Conservation (phyloP, 257 asterid species). For the Nemophila menziesii region DNA sequence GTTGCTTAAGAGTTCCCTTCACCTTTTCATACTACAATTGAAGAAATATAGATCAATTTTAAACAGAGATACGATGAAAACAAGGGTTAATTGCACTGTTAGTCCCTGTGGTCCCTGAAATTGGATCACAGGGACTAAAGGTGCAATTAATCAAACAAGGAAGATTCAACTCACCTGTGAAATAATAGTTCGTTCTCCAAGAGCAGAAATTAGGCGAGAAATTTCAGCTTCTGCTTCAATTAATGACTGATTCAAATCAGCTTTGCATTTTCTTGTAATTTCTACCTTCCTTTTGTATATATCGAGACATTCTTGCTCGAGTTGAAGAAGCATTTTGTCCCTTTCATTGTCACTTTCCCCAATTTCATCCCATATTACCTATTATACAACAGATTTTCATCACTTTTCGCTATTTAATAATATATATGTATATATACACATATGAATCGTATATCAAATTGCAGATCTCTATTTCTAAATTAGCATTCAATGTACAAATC, state of each 20-base stretch:
- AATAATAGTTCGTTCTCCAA: conserved; percentile 44
- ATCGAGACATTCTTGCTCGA: conserved; percentile 80
- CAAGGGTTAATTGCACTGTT: no score
- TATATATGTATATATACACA: no score
- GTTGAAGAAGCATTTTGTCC: conserved; percentile 60
- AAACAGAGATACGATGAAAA: conserved; percentile 2
- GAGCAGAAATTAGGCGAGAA: conserved; percentile 43
- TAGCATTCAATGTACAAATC: no score
- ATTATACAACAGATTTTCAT: conserved; percentile 1
- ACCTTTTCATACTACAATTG: conserved; percentile 25
- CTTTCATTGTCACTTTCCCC: conserved; percentile 61
- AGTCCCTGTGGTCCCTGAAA: no score
- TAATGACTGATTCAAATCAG: conserved; percentile 47
- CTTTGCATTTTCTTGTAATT: conserved; percentile 42
- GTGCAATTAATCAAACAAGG: background rate
- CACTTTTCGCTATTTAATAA: no score
- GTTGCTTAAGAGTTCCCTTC: conserved; percentile 45
- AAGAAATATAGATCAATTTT: conserved; percentile 4
- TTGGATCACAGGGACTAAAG: conserved; percentile 1
- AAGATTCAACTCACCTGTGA: conserved; percentile 31
- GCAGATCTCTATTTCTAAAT: no score
- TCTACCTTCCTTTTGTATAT: conserved; percentile 60
- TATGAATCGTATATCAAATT: no score
- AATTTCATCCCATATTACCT: conserved; percentile 75
- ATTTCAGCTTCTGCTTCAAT: conserved; percentile 58